Percentiles rank a stretch among this genome's conserved stretches.
phyloP scores from a whole-genome alignment of 768 basidiomycete genomes.

The Amanita pallidorosea region DNA sequence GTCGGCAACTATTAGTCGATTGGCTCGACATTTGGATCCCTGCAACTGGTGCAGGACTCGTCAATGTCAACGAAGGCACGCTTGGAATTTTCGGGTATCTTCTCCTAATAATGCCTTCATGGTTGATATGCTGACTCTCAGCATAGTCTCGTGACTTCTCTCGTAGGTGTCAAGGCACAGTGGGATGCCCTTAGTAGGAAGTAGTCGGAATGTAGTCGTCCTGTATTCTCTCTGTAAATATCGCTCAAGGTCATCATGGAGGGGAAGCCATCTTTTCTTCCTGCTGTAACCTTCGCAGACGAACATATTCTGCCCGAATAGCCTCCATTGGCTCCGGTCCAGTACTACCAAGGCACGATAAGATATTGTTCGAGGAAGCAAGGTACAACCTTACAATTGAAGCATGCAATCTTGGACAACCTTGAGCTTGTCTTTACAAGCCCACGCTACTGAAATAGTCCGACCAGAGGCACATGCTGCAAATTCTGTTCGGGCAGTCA shows the following conservation, averaged over 20 bases:
- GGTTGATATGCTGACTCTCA: neutral
- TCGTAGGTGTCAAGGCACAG: constrained; percentile 58
- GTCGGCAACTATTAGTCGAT: constrained; percentile 79
- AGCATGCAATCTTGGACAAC: constrained; percentile 71
- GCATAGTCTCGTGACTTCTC: constrained; percentile 54
- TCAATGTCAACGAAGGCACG: constrained; percentile 73
- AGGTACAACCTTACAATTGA: constrained; percentile 47
- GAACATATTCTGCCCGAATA: constrained; percentile 64
- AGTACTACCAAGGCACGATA: constrained; percentile 34
- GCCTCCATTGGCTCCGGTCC: constrained; percentile 64
- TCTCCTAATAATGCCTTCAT: neutral
- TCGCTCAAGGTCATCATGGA: too few species aligned
- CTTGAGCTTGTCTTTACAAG: constrained; percentile 60
- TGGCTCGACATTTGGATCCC: constrained; percentile 85
- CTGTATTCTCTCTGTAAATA: neutral
- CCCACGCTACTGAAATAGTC: constrained; percentile 79
- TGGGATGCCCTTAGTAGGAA: constrained; percentile 46
- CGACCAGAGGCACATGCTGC: constrained; percentile 77
- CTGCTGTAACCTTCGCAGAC: constrained; percentile 39
- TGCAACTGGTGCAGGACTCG: constrained; percentile 66
- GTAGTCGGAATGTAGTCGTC: constrained; percentile 15
- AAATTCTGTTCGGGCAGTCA: constrained; percentile 42
- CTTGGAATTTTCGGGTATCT: constrained; percentile 78
- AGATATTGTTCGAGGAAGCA: neutral
- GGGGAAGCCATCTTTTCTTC: constrained; percentile 3